phyloP scores from a whole-genome alignment of 176 grass and related monocot species.

The Triticum timopheevii region DNA sequence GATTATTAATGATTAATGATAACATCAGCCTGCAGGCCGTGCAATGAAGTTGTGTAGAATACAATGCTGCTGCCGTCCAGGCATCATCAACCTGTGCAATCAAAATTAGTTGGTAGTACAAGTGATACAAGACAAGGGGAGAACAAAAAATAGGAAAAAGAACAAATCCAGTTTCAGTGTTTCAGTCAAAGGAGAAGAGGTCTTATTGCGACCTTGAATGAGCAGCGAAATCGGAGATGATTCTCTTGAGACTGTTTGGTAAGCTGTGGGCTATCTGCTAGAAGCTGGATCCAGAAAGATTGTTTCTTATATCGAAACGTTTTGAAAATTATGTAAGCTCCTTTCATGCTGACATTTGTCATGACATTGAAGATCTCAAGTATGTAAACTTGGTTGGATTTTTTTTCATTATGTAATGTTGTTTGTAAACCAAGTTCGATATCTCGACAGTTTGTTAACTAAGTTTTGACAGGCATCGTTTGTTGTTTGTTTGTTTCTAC shows the following conservation, averaged over 20 bases:
- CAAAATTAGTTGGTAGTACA: not conserved
- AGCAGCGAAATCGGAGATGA: not conserved
- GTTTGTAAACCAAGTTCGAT: not conserved
- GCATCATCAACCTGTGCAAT: not conserved
- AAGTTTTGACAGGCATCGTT: too few relatives aligned
- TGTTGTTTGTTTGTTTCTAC: too few relatives aligned
- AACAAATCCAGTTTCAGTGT: not conserved
- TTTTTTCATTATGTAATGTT: too few relatives aligned
- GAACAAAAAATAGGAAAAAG: not conserved
- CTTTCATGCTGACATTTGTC: too few relatives aligned
- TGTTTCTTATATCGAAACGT: too few relatives aligned
- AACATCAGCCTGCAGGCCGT: not conserved
- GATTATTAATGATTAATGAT: not conserved
- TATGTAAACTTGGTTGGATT: too few relatives aligned
- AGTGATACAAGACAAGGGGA: not conserved
- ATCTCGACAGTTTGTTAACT: too few relatives aligned
- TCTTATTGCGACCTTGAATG: not conserved
- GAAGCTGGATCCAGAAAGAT: not conserved
- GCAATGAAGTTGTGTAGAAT: not conserved
- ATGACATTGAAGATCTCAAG: too few relatives aligned
- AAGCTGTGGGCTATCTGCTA: too few relatives aligned
- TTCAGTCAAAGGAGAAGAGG: not conserved
- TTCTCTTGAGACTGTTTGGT: not conserved
- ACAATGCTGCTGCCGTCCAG: not conserved
- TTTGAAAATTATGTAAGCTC: too few relatives aligned